These are phyloP conservation scores for Podospora pseudopauciseta DNA, from an alignment of 495 filamentous ascomycete genomes.

Conservation along the genomic window DNA sequence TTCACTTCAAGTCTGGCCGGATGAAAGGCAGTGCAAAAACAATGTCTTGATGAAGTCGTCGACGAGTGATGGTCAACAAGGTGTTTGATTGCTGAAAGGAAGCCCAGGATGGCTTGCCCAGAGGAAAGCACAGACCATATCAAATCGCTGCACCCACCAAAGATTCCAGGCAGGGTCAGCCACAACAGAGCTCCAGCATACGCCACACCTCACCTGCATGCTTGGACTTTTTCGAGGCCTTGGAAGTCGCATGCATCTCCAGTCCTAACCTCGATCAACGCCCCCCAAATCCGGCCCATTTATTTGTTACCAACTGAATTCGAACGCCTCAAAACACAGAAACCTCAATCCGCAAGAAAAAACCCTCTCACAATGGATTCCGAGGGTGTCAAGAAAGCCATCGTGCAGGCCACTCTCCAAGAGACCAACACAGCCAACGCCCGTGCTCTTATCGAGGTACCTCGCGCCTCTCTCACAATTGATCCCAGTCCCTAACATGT, in stretches of 20 bases:
- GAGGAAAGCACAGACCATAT: background rate
- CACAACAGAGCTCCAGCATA: constrained; percentile 13
- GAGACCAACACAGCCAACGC: constrained; percentile 75
- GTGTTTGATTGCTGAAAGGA: too few species aligned
- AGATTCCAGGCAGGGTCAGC: constrained; percentile 10
- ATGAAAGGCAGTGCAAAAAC: too few species aligned
- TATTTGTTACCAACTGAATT: background rate
- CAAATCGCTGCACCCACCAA: background rate
- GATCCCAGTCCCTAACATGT: constrained; percentile 1
- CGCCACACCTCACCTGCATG: constrained; percentile 16
- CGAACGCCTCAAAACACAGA: background rate
- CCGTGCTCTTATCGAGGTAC: constrained; percentile 68
- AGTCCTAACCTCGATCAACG: background rate
- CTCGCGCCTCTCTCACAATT: constrained; percentile 10
- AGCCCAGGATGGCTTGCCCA: background rate
- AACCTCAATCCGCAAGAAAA: background rate
- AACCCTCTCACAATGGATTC: constrained; percentile 37
- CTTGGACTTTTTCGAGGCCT: constrained; percentile 5
- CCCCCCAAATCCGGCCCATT: background rate
- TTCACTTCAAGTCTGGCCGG: too few species aligned
- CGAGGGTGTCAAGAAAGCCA: constrained; percentile 54
- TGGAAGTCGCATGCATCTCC: background rate
- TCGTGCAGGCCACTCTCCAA: constrained; percentile 71
- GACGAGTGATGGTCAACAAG: too few species aligned
- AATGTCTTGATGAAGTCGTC: too few species aligned